phyloP scores from a whole-genome alignment of 768 basidiomycete species.

The Rhodocollybia butyracea region DNA sequence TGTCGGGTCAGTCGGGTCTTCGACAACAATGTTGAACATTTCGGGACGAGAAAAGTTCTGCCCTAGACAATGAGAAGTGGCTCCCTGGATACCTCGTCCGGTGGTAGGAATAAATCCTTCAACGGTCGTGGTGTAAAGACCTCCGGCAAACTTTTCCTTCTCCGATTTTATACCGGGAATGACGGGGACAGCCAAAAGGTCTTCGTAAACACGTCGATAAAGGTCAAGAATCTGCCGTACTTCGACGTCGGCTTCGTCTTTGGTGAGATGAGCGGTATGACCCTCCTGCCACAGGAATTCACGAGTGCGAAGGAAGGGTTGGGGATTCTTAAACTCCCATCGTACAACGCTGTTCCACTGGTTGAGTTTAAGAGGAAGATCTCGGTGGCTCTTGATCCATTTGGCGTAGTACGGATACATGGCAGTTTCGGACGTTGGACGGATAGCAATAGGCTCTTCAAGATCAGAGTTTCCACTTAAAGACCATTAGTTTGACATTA shows the following conservation, averaged over 20 bases:
- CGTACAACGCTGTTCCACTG: slow-evolving; percentile 99
- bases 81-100: slow-evolving; percentile 96
- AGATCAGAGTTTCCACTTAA: slow-evolving; percentile 85
- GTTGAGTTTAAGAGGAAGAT: slow-evolving; percentile 95
- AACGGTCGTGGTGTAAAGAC: slow-evolving; percentile 95
- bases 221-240: slow-evolving; percentile 93
- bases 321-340: slow-evolving; percentile 99
- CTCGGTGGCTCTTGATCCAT: slow-evolving; percentile 97
- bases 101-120: slow-evolving; percentile 98
- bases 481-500: slow-evolving; percentile 5
- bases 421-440: slow-evolving; percentile 96
- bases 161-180: slow-evolving; percentile 96
- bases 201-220: slow-evolving; percentile 93
- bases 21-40: slow-evolving; percentile 98
- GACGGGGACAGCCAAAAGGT: slow-evolving; percentile 95
- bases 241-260: slow-evolving; percentile 86
- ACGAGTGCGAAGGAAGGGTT: slow-evolving; percentile 98
- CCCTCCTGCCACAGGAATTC: slow-evolving; percentile 99
- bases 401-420: slow-evolving; percentile 99
- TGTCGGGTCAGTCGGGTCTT: slow-evolving; percentile 79
- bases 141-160: slow-evolving; percentile 99
- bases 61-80: slow-evolving; percentile 96
- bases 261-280: slow-evolving; percentile 91
- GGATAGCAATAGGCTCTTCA: slow-evolving; percentile 96
- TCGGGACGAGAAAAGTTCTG: slow-evolving; percentile 95